A percentile compares a stretch with the other conserved stretches of the same genome.
Evolutionary conservation across 2,329 filamentous ascomycete species (phyloP).

Genomic region (Xenoacremonium recifei): DNA sequence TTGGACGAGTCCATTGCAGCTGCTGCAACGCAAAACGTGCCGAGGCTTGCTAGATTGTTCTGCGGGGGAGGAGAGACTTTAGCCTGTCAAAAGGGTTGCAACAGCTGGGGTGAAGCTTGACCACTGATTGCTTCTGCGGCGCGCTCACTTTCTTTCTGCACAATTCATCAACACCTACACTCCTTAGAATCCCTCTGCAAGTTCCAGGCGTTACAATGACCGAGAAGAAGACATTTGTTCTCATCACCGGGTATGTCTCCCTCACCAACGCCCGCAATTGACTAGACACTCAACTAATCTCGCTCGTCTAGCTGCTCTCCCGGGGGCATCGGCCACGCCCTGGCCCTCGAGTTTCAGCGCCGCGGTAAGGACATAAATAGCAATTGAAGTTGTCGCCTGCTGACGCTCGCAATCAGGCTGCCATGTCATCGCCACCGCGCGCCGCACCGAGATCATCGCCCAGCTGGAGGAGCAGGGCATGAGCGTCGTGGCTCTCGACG

Average conservation of each 20-base stretch:
- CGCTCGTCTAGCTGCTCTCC: slow-evolving; percentile 48
- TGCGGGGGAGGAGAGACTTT: no score
- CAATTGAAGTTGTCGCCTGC: no score
- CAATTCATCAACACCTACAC: no score
- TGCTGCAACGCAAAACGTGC: no score
- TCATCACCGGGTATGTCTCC: slow-evolving; percentile 52
- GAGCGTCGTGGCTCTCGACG: slow-evolving; percentile 50
- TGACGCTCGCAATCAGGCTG: slow-evolving; percentile 25
- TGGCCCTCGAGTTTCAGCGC: slow-evolving; percentile 52
- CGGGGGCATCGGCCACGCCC: slow-evolving; percentile 55
- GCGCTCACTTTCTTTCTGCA: no score
- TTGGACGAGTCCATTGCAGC: no score
- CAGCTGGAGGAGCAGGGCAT: slow-evolving; percentile 47
- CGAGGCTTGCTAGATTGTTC: no score
- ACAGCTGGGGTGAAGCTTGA: no score
- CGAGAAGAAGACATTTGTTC: slow-evolving; percentile 39
- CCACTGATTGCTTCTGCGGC: no score
- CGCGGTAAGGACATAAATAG: no score
- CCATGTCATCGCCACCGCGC: slow-evolving; percentile 57
- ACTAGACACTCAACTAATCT: not conserved
- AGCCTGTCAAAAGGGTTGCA: no score
- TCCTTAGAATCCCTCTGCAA: no score
- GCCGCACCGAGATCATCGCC: slow-evolving; percentile 46
- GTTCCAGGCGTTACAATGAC: slow-evolving; percentile 24
- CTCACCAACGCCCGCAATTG: not conserved